These are phyloP conservation scores for Kazachstania martiniae DNA, from an alignment of 805 yeast genomes.

Conservation along the genomic window DNA sequence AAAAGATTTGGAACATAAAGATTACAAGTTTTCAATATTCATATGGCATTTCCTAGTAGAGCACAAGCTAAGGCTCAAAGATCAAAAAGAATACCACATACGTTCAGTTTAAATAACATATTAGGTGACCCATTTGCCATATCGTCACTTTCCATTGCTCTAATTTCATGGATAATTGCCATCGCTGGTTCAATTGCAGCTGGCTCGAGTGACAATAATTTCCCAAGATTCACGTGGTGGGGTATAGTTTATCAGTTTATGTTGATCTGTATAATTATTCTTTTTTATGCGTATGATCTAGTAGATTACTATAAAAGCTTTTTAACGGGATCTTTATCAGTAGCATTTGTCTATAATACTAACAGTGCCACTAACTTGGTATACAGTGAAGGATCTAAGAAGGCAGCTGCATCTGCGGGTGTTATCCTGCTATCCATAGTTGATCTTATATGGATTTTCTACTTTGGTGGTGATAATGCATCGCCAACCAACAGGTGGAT, in stretches of 20 bases:
- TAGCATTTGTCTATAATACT: constrained; percentile 76
- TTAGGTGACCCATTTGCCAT: constrained; percentile 82
- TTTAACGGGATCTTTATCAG: constrained; percentile 33
- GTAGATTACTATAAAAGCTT: constrained; percentile 58
- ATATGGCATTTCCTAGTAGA: constrained; percentile 15
- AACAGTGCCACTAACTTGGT: constrained; percentile 75
- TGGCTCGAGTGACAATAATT: constrained; percentile 30
- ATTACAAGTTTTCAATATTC: not conserved
- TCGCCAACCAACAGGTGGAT: constrained; percentile 79
- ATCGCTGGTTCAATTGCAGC: constrained; percentile 75
- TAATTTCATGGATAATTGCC: constrained; percentile 78
- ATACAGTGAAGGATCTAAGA: constrained; percentile 51
- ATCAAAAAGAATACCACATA: constrained; percentile 14
- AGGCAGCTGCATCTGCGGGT: constrained; percentile 89
- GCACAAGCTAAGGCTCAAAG: constrained; percentile 18
- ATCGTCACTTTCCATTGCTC: constrained; percentile 63
- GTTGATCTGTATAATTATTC: constrained; percentile 39
- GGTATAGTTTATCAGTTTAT: constrained; percentile 73
- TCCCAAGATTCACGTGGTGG: constrained; percentile 95
- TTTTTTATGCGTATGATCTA: constrained; percentile 48
- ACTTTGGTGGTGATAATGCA: constrained; percentile 83
- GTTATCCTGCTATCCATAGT: constrained; percentile 72
- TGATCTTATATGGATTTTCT: constrained; percentile 76
- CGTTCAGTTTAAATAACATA: constrained; percentile 37
- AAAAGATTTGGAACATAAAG: not conserved